Conservation (phyloP, 208 protist genomes). For the Trypanosoma caninum region DNA sequence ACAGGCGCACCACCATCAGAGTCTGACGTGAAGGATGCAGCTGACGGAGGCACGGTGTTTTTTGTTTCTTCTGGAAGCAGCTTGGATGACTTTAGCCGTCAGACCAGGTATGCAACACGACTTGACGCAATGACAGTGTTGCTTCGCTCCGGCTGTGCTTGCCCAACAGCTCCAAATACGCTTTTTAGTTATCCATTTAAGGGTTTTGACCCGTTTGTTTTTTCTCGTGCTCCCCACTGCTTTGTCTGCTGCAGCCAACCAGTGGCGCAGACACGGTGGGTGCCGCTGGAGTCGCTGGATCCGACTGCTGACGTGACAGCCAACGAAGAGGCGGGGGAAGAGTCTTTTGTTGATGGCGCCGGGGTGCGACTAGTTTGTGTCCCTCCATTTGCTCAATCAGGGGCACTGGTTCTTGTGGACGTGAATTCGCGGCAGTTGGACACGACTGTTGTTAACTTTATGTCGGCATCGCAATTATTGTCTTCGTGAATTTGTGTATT, state of each 20-base stretch:
- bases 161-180: constrained; percentile 90
- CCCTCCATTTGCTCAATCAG: constrained; percentile 60
- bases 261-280: constrained; percentile 64
- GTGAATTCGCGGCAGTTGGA: constrained; percentile 69
- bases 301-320: constrained; percentile 1
- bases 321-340: constrained; percentile 3
- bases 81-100: constrained; percentile 76
- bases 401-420: constrained; percentile 71
- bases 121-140: constrained; percentile 76
- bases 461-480: not conserved
- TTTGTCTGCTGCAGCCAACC: constrained; percentile 88
- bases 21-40: constrained; percentile 10
- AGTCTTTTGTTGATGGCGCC: constrained; percentile 17
- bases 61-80: constrained; percentile 88
- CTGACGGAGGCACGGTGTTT: constrained; percentile 28
- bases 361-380: constrained; percentile 78
- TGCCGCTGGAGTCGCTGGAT: constrained; percentile 23
- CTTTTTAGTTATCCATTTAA: constrained; percentile 91
- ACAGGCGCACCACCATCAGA: not conserved
- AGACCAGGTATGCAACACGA: constrained; percentile 51
- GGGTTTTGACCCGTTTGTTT: constrained; percentile 84
- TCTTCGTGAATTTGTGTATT: not conserved
- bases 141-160: constrained; percentile 69
- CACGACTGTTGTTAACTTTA: constrained; percentile 31
- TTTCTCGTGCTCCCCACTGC: constrained; percentile 68